phyloP scores from a whole-genome alignment of 2,329 filamentous ascomycete genomes.

The Cadophora gregata region DNA sequence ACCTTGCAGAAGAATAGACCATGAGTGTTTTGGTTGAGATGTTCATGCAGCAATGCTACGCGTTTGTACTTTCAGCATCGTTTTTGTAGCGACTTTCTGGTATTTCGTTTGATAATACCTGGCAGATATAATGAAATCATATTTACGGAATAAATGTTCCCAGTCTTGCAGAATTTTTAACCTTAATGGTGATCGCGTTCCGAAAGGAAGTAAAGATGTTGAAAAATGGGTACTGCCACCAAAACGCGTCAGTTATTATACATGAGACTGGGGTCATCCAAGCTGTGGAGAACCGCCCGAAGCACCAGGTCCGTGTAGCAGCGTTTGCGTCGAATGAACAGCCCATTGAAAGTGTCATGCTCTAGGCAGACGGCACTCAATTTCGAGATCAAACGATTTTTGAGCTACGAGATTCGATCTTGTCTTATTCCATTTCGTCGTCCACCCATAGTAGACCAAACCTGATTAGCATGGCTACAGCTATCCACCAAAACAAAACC shows the following conservation, averaged over 20 bases:
- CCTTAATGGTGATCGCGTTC: not conserved
- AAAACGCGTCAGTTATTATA: not conserved
- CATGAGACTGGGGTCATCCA: not conserved
- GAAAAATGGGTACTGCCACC: not conserved
- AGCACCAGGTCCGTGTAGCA: slow-evolving; percentile 3
- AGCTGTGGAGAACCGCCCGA: not conserved
- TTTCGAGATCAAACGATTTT: not conserved
- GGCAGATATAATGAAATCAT: not conserved
- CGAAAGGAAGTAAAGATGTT: not conserved
- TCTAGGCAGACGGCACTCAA: not conserved
- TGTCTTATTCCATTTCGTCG: not conserved
- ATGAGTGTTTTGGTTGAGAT: slow-evolving; percentile 20
- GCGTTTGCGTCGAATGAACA: not conserved
- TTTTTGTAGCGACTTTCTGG: slow-evolving; percentile 7
- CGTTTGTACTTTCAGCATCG: not conserved
- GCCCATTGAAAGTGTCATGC: not conserved
- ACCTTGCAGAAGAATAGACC: slow-evolving; percentile 34
- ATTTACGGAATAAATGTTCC: not conserved
- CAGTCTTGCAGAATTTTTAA: not conserved
- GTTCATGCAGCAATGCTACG: slow-evolving; percentile 6
- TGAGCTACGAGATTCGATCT: not conserved
- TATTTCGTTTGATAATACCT: slow-evolving; percentile 19
- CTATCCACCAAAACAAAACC: slow-evolving; percentile 29
- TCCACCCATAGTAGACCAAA: slow-evolving; percentile 4
- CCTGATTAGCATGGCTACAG: slow-evolving; percentile 30